Conservation (phyloP, 805 yeast genomes). For the Wickerhamiella azymoides region DNA sequence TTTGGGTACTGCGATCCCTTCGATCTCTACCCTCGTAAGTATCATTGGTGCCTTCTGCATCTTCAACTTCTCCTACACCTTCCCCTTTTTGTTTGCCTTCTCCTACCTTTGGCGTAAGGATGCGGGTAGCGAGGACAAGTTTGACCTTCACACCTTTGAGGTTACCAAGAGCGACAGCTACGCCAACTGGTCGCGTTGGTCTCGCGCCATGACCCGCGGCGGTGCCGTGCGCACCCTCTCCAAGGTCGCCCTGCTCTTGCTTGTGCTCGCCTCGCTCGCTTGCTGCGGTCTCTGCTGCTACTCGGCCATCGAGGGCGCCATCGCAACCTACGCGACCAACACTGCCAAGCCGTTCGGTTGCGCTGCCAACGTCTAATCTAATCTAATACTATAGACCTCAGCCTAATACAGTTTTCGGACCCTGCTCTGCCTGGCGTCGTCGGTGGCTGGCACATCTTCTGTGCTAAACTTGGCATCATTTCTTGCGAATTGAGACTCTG, state of each 20-base stretch:
- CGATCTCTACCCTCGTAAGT: constrained; percentile 28
- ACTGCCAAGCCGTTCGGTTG: neutral
- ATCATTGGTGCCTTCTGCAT: constrained; percentile 34
- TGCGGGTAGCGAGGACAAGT: neutral
- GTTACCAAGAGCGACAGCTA: constrained; percentile 20
- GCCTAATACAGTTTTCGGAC: neutral
- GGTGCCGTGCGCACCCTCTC: constrained; percentile 16
- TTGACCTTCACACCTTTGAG: constrained; percentile 7
- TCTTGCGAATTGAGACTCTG: too few species aligned
- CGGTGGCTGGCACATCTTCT: too few species aligned
- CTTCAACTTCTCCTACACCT: constrained; percentile 34
- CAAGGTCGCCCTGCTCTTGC: constrained; percentile 13
- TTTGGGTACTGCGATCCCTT: constrained; percentile 34
- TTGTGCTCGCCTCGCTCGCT: constrained; percentile 22
- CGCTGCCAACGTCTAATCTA: neutral
- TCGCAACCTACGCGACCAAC: constrained; percentile 1
- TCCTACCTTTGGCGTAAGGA: neutral
- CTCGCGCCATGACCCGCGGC: constrained; percentile 21
- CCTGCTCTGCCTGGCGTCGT: too few species aligned
- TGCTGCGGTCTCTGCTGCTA: constrained; percentile 21
- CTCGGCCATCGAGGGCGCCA: constrained; percentile 17
- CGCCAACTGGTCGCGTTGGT: constrained; percentile 27
- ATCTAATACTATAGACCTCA: too few species aligned
- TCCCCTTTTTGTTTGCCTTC: constrained; percentile 23
- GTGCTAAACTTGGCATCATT: too few species aligned